Evolutionary conservation across 2,329 filamentous ascomycete genomes (phyloP).

Genomic region (Xylaria sp.): DNA sequence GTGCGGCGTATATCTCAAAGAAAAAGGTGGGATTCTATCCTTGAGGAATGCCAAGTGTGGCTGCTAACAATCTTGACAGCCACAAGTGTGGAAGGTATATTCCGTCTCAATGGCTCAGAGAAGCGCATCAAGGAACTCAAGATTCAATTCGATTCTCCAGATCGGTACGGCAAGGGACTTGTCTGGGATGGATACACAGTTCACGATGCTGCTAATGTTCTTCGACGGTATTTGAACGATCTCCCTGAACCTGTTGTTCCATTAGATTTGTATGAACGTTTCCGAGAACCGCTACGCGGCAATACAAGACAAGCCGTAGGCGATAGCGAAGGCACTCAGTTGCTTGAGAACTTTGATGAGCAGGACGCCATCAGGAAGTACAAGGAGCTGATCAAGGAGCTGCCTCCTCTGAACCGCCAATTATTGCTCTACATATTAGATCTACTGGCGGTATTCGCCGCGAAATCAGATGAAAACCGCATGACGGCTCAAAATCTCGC

Average conservation of each 20-base stretch:
- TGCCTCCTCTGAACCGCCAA: constrained; percentile 93
- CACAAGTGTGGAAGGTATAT: constrained; percentile 94
- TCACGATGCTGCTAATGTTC: constrained; percentile 96
- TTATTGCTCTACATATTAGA: constrained; percentile 95
- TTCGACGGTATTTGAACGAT: constrained; percentile 94
- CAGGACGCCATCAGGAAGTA: constrained; percentile 82
- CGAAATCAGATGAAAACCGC: constrained; percentile 94
- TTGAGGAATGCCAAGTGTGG: constrained; percentile 15
- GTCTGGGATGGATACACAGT: constrained; percentile 98
- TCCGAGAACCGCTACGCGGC: constrained; percentile 82
- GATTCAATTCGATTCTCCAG: constrained; percentile 90
- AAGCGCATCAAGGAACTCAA: constrained; percentile 98
- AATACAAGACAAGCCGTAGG: constrained; percentile 78
- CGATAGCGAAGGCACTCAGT: constrained; percentile 75
- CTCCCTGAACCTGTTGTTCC: constrained; percentile 97
- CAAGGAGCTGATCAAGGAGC: constrained; percentile 89
- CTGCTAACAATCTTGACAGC: constrained; percentile 64
- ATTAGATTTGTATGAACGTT: constrained; percentile 89
- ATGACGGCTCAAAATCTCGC: constrained; percentile 96
- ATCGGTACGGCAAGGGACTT: constrained; percentile 94
- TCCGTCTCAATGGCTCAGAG: constrained; percentile 93
- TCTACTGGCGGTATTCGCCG: constrained; percentile 93
- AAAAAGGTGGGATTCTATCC: constrained; percentile 77
- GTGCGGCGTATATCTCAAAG: constrained; percentile 96
- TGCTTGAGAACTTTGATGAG: constrained; percentile 79